Evolutionary conservation across 352 stramenopile species (phyloP).

Genomic region (Bremia lactucae): DNA sequence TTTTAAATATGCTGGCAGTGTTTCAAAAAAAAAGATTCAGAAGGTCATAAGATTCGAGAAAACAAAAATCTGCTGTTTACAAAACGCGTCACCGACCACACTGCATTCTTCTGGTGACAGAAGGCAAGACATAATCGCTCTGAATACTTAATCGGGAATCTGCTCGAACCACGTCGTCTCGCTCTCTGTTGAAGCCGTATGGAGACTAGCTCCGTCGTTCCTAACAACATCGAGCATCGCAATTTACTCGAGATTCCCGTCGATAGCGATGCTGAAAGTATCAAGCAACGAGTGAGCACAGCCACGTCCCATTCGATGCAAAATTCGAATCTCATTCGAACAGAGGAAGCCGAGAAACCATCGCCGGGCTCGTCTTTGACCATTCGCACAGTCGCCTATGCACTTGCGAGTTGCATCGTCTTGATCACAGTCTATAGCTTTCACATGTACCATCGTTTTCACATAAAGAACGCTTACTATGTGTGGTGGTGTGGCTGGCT

Average conservation of each 20-base stretch:
- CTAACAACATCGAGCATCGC: constrained; percentile 5
- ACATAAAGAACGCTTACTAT: constrained; percentile 65
- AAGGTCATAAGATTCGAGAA: too few species aligned
- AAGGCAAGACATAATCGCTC: too few species aligned
- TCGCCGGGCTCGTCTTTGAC: constrained; percentile 7
- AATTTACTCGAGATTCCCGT: constrained; percentile 9
- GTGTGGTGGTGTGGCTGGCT: constrained; percentile 98
- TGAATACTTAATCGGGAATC: constrained; percentile 1
- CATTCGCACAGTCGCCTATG: constrained; percentile 28
- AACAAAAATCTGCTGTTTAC: too few species aligned
- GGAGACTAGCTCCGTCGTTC: constrained; percentile 6
- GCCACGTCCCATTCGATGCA: not conserved
- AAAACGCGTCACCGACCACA: too few species aligned
- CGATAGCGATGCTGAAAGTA: constrained; percentile 9
- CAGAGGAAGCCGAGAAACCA: constrained; percentile 3
- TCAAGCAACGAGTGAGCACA: constrained; percentile 16
- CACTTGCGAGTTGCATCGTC: constrained; percentile 35
- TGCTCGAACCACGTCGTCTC: not conserved
- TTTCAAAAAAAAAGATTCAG: too few species aligned
- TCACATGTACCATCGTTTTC: constrained; percentile 20
- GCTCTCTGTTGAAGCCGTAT: constrained; percentile 8
- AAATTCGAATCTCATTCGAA: too few species aligned
- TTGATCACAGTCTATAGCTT: constrained; percentile 61
- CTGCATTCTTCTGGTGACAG: too few species aligned
- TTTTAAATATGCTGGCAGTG: too few species aligned